Evolutionary conservation across 1,139 yeast species (phyloP).

Genomic region (Suhomyces yuchorum): DNA sequence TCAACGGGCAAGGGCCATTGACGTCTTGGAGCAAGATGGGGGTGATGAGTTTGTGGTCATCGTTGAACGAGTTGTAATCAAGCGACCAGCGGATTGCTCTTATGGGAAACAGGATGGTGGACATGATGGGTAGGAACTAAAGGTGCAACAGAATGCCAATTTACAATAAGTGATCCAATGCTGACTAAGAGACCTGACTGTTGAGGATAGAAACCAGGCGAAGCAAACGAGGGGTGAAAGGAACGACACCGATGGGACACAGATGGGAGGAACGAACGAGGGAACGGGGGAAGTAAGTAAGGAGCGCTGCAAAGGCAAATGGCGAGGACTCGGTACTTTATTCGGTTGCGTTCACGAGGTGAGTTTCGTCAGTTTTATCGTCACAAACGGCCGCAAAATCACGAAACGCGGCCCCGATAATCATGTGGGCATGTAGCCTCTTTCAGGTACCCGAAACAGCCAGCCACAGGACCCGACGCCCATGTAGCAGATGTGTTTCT

Average conservation of each 20-base stretch:
- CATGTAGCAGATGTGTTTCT: neutral
- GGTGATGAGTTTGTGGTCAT: constrained; percentile 37
- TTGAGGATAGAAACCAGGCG: neutral
- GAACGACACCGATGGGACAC: neutral
- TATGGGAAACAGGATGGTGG: constrained; percentile 18
- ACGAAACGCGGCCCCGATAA: neutral
- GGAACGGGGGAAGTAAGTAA: neutral
- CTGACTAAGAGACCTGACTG: neutral
- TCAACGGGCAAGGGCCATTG: constrained; percentile 88
- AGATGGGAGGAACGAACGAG: neutral
- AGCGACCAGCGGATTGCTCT: constrained; percentile 24
- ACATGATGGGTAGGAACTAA: neutral
- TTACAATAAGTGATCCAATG: neutral
- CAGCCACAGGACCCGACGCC: neutral
- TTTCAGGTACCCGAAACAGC: neutral
- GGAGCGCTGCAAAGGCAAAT: neutral
- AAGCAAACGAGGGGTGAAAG: neutral
- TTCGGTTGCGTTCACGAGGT: neutral
- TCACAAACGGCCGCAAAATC: constrained; percentile 10
- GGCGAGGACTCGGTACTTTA: neutral
- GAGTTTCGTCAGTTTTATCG: constrained; percentile 9
- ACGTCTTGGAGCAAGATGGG: constrained; percentile 77
- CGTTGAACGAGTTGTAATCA: constrained; percentile 20
- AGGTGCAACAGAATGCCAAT: neutral
- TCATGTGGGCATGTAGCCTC: neutral